Base-by-base conservation (phyloP, 441 rosid genomes). In the Euphorbia schlechtendalii region DNA sequence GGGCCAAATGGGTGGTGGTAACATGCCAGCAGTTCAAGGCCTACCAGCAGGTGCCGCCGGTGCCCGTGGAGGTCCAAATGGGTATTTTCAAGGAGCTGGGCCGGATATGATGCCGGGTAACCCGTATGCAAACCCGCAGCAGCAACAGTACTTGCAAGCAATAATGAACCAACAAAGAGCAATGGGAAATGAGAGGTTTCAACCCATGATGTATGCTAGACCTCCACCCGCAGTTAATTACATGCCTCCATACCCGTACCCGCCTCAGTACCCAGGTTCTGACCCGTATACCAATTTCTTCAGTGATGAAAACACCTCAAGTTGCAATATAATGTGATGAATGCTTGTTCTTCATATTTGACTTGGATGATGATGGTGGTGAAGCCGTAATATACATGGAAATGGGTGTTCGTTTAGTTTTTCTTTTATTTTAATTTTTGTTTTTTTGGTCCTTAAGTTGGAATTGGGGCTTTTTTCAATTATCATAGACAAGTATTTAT, bases 141-240 rank as follows among this genome's bases (percentile, higher is more conserved):
- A 78, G 1, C 90, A 83, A 40, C 89, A 85, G 46, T 84, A 82
- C 72, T 36, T 87, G 68, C 84, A 91, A 0, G 89, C 89, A 0
- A 48, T 89, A 76, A 86, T 86, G 93, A 87, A 84, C 82, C 98
- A 92, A 69, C 92, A 86, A 61, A 81, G 90, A 11, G 83, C 89
- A 10, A 79, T 82, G 80, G 83, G 78, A 0, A 85, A 81, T n/a
- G 93, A 88, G 61, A 80, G 98, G 75, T 87, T 84, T 80, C 98
- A 91, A 66, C 98, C 81, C 34, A 76, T 92, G 96, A 92, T 92
- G 95, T 89, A 92, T 18, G 95, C 95, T 8, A 80, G 91, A 71
- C 98, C 89, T 28, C 92, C 95, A 0, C 80, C 96, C 0, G 95
- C 98, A 2, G 84, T 82, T 27, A 92, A 92, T 74, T 92, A 86